phyloP scores from a whole-genome alignment of 495 filamentous ascomycete genomes.

The Bacidia gigantensis region DNA sequence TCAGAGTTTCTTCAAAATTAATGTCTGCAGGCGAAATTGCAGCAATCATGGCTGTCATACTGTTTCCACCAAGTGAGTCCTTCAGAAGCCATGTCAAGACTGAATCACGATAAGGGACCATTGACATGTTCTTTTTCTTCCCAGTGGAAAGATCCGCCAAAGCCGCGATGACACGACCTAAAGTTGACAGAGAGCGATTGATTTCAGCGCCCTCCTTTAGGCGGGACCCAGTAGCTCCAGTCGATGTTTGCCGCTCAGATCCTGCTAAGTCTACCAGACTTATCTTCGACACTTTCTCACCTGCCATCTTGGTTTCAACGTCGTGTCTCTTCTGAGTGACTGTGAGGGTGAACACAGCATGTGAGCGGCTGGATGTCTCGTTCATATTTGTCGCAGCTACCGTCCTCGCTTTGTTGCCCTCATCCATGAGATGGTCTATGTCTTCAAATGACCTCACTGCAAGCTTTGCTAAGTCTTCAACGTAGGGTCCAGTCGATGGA shows the following conservation, averaged over 20 bases:
- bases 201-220: slow-evolving; percentile 98
- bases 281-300: slow-evolving; percentile 95
- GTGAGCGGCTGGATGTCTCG: slow-evolving; percentile 94
- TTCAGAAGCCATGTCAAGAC: slow-evolving; percentile 95
- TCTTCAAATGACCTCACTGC: slow-evolving; percentile 95
- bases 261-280: slow-evolving; percentile 95
- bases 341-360: slow-evolving; percentile 95
- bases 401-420: slow-evolving; percentile 95
- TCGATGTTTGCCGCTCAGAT: slow-evolving; percentile 91
- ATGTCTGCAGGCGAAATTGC: slow-evolving; percentile 97
- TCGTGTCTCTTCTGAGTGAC: slow-evolving; percentile 91
- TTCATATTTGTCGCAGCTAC: slow-evolving; percentile 99
- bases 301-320: slow-evolving; percentile 84
- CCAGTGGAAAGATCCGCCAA: slow-evolving; percentile 79
- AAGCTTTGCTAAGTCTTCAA: slow-evolving; percentile 92
- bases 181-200: slow-evolving; percentile 88
- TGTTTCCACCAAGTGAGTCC: slow-evolving; percentile 95
- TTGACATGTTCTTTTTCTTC: slow-evolving; percentile 69
- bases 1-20: slow-evolving; percentile 96
- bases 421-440: slow-evolving; percentile 97
- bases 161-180: slow-evolving; percentile 96
- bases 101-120: slow-evolving; percentile 96
- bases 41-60: slow-evolving; percentile 99
- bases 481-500: slow-evolving; percentile 92
- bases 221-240: slow-evolving; percentile 87